These are phyloP conservation scores for Epichloe sylvatica DNA, from an alignment of 2,329 filamentous ascomycete species.

Conservation along the genomic window DNA sequence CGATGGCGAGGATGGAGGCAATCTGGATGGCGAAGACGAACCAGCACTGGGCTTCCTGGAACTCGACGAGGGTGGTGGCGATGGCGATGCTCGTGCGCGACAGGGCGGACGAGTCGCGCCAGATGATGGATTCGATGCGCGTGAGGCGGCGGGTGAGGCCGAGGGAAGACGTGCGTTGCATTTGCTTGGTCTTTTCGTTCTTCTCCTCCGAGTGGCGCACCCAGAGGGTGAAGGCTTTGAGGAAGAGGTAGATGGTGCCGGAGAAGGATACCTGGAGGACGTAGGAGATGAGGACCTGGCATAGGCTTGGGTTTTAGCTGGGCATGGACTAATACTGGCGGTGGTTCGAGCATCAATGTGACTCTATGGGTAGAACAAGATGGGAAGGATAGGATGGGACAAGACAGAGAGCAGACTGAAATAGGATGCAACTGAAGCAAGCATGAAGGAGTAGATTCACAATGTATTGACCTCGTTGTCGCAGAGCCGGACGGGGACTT, in stretches of 20 bases:
- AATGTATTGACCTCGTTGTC: too few species aligned
- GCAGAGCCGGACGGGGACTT: conserved; percentile 7
- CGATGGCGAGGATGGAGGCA: conserved; percentile 26
- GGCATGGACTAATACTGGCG: too few species aligned
- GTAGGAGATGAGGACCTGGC: conserved; percentile 25
- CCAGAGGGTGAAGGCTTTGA: conserved; percentile 23
- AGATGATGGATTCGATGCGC: conserved; percentile 23
- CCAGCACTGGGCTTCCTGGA: conserved; percentile 26
- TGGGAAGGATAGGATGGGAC: too few species aligned
- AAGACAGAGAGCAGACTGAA: too few species aligned
- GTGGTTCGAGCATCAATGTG: too few species aligned
- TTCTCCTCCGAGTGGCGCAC: conserved; percentile 19
- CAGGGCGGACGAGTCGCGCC: conserved; percentile 22
- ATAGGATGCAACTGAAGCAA: too few species aligned
- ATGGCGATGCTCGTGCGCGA: conserved; percentile 26
- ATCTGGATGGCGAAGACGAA: conserved; percentile 27
- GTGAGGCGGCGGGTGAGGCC: conserved; percentile 17
- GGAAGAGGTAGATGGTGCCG: conserved; percentile 18
- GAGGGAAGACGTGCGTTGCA: background rate
- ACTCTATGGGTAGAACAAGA: too few species aligned
- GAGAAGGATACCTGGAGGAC: conserved; percentile 24
- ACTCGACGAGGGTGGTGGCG: conserved; percentile 26
- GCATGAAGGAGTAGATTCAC: too few species aligned
- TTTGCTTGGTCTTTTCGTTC: background rate
- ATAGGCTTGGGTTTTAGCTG: too few species aligned